Conservation (phyloP, 495 filamentous ascomycete genomes). For the Immersiella caudata region DNA sequence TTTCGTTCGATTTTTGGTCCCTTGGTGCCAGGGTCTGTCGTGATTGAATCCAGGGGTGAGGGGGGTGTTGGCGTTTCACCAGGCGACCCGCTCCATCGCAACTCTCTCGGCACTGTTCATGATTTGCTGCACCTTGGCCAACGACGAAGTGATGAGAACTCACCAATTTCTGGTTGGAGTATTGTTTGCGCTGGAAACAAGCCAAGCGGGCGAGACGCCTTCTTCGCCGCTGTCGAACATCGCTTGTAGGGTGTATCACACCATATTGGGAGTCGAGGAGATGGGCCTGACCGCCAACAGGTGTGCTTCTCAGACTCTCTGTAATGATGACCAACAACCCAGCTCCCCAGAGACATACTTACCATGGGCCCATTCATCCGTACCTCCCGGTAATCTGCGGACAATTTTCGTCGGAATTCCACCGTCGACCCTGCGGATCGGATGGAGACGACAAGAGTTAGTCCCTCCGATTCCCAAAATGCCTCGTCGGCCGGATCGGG, state of each 20-base stretch:
- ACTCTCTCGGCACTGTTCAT: slow-evolving; percentile 7
- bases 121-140: neutral
- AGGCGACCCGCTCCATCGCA: slow-evolving; percentile 9
- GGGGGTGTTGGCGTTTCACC: slow-evolving; percentile 8
- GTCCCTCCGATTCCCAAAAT: neutral
- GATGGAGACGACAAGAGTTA: neutral
- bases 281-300: neutral
- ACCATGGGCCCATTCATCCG: neutral
- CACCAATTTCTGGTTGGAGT: neutral
- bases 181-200: neutral
- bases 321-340: neutral
- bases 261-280: neutral
- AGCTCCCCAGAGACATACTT: neutral
- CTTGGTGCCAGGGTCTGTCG: neutral
- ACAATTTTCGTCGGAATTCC: neutral
- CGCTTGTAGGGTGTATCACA: neutral
- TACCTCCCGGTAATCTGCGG: neutral
- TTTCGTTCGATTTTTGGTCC: neutral
- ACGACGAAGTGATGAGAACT: neutral
- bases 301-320: neutral
- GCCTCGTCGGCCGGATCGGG: neutral
- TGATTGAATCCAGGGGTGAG: slow-evolving; percentile 10
- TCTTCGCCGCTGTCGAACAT: neutral
- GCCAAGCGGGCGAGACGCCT: neutral
- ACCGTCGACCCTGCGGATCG: neutral